A percentile compares a stretch with the other conserved stretches of the same genome.
Evolutionary conservation across 768 basidiomycete genomes (phyloP).

Genomic region (Candolleomyces eurysporus): DNA sequence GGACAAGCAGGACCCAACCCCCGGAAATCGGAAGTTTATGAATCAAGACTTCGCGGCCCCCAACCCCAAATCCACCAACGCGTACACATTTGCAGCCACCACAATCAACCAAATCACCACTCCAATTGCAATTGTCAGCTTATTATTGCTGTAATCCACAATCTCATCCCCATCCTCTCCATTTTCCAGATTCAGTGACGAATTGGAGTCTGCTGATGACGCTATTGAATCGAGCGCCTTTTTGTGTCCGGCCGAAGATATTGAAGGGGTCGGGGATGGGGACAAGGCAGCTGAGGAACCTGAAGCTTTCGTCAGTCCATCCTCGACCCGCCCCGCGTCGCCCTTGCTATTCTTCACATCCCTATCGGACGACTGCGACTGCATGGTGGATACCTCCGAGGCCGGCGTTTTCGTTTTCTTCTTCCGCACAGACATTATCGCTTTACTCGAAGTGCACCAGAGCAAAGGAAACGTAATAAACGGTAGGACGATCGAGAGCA

Average conservation of each 20-base stretch:
- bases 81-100: slow-evolving; percentile 73
- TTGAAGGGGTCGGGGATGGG: no score
- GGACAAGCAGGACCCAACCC: no score
- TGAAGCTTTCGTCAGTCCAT: not conserved
- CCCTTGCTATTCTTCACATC: not conserved
- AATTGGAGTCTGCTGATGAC: not conserved
- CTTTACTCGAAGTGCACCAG: slow-evolving; percentile 67
- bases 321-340: not conserved
- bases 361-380: not conserved
- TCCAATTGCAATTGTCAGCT: slow-evolving; percentile 48
- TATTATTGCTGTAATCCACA: slow-evolving; percentile 66
- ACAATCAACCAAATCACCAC: slow-evolving; percentile 63
- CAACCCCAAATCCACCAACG: slow-evolving; percentile 55
- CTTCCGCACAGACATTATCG: slow-evolving; percentile 69
- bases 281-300: not conserved
- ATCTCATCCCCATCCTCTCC: slow-evolving; percentile 28
- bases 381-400: slow-evolving; percentile 38
- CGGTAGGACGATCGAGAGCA: slow-evolving; percentile 79
- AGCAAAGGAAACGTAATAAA: slow-evolving; percentile 84
- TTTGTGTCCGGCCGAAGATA: not conserved
- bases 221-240: not conserved
- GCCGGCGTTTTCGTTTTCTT: not conserved
- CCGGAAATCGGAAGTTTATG: not conserved
- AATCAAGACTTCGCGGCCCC: slow-evolving; percentile 4
- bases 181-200: slow-evolving; percentile 19